Evolutionary conservation across 352 stramenopile species (phyloP), one percentile per base, ranked within the genome.

Genomic region (Phytopythium montanum): DNA sequence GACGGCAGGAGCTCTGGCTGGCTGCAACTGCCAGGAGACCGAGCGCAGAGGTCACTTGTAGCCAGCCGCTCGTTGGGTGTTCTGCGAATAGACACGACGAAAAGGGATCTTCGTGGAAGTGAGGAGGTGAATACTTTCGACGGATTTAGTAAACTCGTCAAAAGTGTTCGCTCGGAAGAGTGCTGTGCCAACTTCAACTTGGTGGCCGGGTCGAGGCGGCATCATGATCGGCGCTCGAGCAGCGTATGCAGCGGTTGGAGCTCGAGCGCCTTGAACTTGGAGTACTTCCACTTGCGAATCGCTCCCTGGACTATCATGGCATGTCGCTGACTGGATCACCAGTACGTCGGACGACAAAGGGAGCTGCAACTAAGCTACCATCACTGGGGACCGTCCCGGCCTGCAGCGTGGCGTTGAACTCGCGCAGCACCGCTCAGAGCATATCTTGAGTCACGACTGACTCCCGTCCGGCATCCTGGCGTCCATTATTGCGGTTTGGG

Each of bases 361-460:
- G n/a, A n/a, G n/a, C n/a, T n/a, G n/a, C n/a, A n/a, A n/a, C n/a
- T n/a, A n/a, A n/a, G n/a, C n/a, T n/a, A n/a, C n/a, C n/a, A n/a
- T n/a, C n/a, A n/a, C n/a, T n/a, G n/a, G n/a, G n/a, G n/a, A n/a
- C n/a, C n/a, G n/a, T n/a, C n/a, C n/a, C n/a, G n/a, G n/a, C n/a
- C n/a, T n/a, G n/a, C n/a, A n/a, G n/a, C n/a, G n/a, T n/a, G n/a
- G n/a, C n/a, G n/a, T n/a, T n/a, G n/a, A n/a, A 23, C 21, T 70
- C 65, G 19, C 77, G 78, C 23, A 80, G 81, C n/a, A 72, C 56
- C 1, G 63, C 66, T 19, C 80, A 88, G 58, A 49, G 70, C 51
- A 63, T 85, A 38, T 75, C 70, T 13, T 50, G 51, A 1, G 58
- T 79, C 25, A 61, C 80, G 21, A 44, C 14, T 18, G 21, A 45